phyloP scores from a whole-genome alignment of 2,329 filamentous ascomycete genomes.

The Neonectria hederae region DNA sequence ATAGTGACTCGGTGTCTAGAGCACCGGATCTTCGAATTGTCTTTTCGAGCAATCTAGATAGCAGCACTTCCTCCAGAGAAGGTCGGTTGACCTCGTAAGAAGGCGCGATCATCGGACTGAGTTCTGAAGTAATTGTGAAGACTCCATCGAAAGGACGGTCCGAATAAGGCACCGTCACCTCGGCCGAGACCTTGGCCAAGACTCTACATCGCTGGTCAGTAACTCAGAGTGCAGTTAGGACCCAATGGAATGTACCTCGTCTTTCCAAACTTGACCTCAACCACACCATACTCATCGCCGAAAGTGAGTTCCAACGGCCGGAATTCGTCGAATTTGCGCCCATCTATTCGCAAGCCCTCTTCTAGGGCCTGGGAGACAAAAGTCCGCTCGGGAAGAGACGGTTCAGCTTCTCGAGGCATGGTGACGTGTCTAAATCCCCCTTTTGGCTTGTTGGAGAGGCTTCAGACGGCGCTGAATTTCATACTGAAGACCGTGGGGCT shows the following conservation, averaged over 20 bases:
- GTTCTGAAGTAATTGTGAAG: slow-evolving; percentile 90
- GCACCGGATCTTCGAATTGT: slow-evolving; percentile 91
- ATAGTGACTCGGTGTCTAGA: slow-evolving; percentile 94
- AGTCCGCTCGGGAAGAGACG: slow-evolving; percentile 86
- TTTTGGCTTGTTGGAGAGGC: slow-evolving; percentile 21
- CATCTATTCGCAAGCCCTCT: slow-evolving; percentile 84
- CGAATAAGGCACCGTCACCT: slow-evolving; percentile 84
- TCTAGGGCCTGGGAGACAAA: slow-evolving; percentile 87
- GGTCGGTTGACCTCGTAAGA: slow-evolving; percentile 87
- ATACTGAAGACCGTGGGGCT: slow-evolving; percentile 20
- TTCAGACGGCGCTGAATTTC: slow-evolving; percentile 16
- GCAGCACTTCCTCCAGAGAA: slow-evolving; percentile 83
- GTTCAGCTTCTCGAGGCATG: slow-evolving; percentile 94
- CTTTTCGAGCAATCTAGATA: slow-evolving; percentile 91
- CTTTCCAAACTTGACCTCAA: slow-evolving; percentile 87
- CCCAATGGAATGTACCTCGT: slow-evolving; percentile 70
- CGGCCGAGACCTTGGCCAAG: slow-evolving; percentile 84
- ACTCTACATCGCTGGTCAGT: slow-evolving; percentile 64
- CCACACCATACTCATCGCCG: slow-evolving; percentile 90
- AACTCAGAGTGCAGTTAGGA: neutral
- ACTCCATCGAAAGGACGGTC: slow-evolving; percentile 96
- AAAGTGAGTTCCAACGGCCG: slow-evolving; percentile 81
- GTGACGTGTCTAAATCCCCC: slow-evolving; percentile 40
- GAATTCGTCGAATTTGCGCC: slow-evolving; percentile 82
- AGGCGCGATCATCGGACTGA: slow-evolving; percentile 91